Base-by-base conservation (phyloP, 2,329 filamentous ascomycete genomes). In the Scedosporium aurantiacum region DNA sequence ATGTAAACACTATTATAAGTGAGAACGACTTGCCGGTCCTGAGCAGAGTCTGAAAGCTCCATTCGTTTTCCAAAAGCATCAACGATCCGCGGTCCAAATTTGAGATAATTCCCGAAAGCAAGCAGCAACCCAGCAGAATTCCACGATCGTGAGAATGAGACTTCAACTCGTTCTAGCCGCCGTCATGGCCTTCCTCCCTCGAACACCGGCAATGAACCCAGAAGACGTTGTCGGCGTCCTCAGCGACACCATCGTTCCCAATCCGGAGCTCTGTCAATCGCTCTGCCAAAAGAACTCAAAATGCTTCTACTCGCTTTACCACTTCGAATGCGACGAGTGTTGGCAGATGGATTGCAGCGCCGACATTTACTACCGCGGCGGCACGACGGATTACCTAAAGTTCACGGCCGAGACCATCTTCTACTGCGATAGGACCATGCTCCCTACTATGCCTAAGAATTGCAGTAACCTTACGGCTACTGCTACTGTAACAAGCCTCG, bases 241-340 rank as follows among this genome's bases (percentile, higher is more conserved):
- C 56, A 58, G 56, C 56, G 28, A 58, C 56, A 40, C 56, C 5
- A 58, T 58, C 37, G 56, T 58, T 5, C 56, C 56, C 37, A 58
- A 28, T 6, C 56, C 56, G 4, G 56, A 58, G 14, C 56, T 58
- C 56, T 58, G 56, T 27, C 23, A 58, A 21, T 23, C 56, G 1
- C 28, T 58, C 27, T 58, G 56, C 56, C 25, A 18, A 32, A 32
- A 27, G 56, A 41, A 58, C 28, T 10, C 27, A 4, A 40, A 28
- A 16, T 58, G 56, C 56, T 28, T 58, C 23, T 58, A 58, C 56
- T 58, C 56, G 23, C 27, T 58, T n/a, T 58, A 58, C 37, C 27
- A 40, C 56, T 16, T 32, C 7, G 56, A 58, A 27, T 58, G 56
- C 25, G 56, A 58, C 37, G 23, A 58, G 37, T 58, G 56, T 14